phyloP scores from a whole-genome alignment of 768 basidiomycete species.

The Boletus fagicola region DNA sequence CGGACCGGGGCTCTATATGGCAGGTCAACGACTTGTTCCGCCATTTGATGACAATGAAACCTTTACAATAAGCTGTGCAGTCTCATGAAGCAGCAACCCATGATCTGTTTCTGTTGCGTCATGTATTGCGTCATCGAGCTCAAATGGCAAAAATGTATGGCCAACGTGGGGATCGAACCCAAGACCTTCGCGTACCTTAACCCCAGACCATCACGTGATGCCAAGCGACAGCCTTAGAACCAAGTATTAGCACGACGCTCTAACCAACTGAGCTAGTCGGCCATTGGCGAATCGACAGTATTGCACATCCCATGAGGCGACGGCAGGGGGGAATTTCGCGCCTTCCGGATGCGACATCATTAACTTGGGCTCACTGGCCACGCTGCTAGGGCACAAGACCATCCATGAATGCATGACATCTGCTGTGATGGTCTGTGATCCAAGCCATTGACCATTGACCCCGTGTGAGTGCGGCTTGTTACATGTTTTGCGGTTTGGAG shows the following conservation, averaged over 20 bases:
- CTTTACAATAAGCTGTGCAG: too few species aligned
- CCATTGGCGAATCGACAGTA: slow-evolving; percentile 29
- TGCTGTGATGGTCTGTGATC: background rate
- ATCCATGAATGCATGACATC: background rate
- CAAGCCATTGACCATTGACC: background rate
- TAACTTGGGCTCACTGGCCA: background rate
- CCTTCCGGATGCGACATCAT: too few species aligned
- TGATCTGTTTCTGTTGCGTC: background rate
- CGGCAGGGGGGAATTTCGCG: background rate
- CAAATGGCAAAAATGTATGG: slow-evolving; percentile 35
- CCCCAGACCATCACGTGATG: background rate
- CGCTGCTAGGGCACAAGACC: background rate
- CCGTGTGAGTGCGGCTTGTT: background rate
- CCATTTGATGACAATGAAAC: too few species aligned
- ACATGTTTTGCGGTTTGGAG: background rate
- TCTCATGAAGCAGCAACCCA: too few species aligned
- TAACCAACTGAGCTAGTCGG: slow-evolving; percentile 94
- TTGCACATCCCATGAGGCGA: background rate
- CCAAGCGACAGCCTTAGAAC: background rate
- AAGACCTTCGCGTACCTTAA: slow-evolving; percentile 63
- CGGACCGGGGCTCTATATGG: background rate
- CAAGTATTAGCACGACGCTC: slow-evolving; percentile 75
- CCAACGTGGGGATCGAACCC: slow-evolving; percentile 81
- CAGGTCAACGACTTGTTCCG: background rate
- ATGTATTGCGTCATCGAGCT: too few species aligned